Base-by-base conservation (phyloP, 805 yeast genomes). In the Candida koratica region DNA sequence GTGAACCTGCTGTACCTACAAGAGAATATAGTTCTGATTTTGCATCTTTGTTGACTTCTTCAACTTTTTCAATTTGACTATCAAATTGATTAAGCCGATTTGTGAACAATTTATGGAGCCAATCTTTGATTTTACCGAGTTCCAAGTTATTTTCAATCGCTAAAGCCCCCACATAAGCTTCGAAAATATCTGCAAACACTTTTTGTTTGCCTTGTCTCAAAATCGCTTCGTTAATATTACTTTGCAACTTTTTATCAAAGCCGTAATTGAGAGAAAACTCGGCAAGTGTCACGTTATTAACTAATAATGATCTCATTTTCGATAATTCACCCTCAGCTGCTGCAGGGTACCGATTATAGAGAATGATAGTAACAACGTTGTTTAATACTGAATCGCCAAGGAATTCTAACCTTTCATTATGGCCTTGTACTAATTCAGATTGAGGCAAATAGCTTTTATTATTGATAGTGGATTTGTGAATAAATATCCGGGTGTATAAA, bases 91-190 rank as follows among this genome's bases (percentile, higher is more conserved):
- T 39, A 34, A 67, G 54, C 23, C 70, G 61, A 3, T 79, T 77
- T n/a, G 57, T 59, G 22, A 80, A 72, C 25, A 82, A 55, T 31
- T 62, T 55, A 5, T 55, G 48, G 17, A 84, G 52, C 90, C 90
- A 84, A 9, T 64, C 56, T 44, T 71, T 70, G 5, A 83, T 70
- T 15, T 58, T 67, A 2, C 62, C 54, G 33, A 73, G 61, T 41
- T 77, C 73, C 12, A 61, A 56, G 9, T 61, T 61, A 26, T 73
- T 64, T 44, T 84, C 94, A 15, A 76, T 65, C 6, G 73, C 71
- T 20, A 90, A 58, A 0, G 94, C 98, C 5, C 96, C 97, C 30
- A 93, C 71, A 47, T 90, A 90, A 0, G 97, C 96, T 60, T 93
- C 98, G 54, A 90, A 85, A 0, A 84, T 78, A 66, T 90, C 98